Evolutionary conservation across 176 grass and related monocot genomes (phyloP).

Genomic region (Oryza rufipogon): DNA sequence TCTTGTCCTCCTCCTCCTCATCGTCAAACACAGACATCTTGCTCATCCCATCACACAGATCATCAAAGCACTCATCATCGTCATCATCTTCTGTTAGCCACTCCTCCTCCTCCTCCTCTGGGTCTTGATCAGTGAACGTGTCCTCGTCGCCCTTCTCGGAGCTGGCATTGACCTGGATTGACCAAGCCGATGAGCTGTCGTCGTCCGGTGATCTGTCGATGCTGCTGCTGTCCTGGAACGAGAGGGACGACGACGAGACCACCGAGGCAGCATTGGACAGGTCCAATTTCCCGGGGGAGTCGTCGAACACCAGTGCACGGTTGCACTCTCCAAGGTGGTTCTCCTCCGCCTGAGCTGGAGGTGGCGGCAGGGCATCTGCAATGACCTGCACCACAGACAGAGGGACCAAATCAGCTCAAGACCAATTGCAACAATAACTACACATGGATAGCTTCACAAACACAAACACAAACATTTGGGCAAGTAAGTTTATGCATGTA

Average conservation of each 20-base stretch:
- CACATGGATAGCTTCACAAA: not conserved
- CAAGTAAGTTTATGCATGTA: not conserved
- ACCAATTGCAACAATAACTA: not conserved
- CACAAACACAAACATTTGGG: not conserved
- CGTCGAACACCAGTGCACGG: slow-evolving; percentile 74
- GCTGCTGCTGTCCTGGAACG: slow-evolving; percentile 35
- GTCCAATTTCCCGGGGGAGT: slow-evolving; percentile 69
- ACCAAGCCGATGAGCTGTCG: slow-evolving; percentile 71
- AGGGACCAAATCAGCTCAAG: not conserved
- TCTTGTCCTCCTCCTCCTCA: slow-evolving; percentile 30
- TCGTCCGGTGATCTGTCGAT: slow-evolving; percentile 48
- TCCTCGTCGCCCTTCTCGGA: slow-evolving; percentile 54
- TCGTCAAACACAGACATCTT: slow-evolving; percentile 56
- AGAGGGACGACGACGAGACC: slow-evolving; percentile 45
- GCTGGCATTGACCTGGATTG: slow-evolving; percentile 68
- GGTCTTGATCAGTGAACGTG: slow-evolving; percentile 39
- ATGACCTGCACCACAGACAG: slow-evolving; percentile 26
- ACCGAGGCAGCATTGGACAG: slow-evolving; percentile 28
- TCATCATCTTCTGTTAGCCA: slow-evolving; percentile 29
- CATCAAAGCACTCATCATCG: slow-evolving; percentile 44
- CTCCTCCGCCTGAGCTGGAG: slow-evolving; percentile 10
- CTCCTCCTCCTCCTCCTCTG: slow-evolving; percentile 33
- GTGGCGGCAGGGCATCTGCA: slow-evolving; percentile 28
- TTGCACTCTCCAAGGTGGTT: slow-evolving; percentile 42
- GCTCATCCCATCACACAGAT: slow-evolving; percentile 69